Evolutionary conservation across 2,329 filamentous ascomycete genomes (phyloP), one percentile per base, ranked within the genome.

Genomic region (Plenodomus biglobosus): DNA sequence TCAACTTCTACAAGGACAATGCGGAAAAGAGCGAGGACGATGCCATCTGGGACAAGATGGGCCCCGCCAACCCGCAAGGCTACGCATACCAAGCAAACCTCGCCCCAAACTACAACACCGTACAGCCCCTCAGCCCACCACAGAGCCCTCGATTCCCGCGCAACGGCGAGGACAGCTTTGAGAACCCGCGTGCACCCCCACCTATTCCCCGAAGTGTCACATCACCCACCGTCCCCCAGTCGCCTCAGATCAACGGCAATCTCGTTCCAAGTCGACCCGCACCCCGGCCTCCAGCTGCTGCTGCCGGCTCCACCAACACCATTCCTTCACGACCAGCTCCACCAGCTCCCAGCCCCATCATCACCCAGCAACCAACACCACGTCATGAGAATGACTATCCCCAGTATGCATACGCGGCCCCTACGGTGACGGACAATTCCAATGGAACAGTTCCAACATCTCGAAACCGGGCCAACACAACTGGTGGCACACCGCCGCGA

Each of bases 1-100:
- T 99, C 74, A 89, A 87, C 50, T 97, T 97, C 71, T 97, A 96
- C 79, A 95, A 96, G 72, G 92, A 96, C 75, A 96, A 90, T 56
- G 87, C 89, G 20, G 90, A 92, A 61, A 83, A 80, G 61, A 85
- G 84, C 50, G 84, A 85, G 53, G 90, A 96, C 68, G 90, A 96
- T 66, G 88, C 89, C 63, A 87, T 94, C 48, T 90, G 94, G 78
- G 92, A 97, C 73, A 99, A 99, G 73, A 96, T 99, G 71, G 90
- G 95, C 64, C 86, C 96, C 75, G 90, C 88, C 44, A 85, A 86
- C 64, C 80, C 85, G 8, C 75, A 77, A 75, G 55, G 72, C 68
- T 65, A 75, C 71, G 58, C 71, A 58, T 66, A 72, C 64, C 65
- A 69, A 53, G 57, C 66, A 7, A 65, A 58, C 42, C 50, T 69